phyloP scores from a whole-genome alignment of 768 basidiomycete species.

The Leucocoprinus leucothites region DNA sequence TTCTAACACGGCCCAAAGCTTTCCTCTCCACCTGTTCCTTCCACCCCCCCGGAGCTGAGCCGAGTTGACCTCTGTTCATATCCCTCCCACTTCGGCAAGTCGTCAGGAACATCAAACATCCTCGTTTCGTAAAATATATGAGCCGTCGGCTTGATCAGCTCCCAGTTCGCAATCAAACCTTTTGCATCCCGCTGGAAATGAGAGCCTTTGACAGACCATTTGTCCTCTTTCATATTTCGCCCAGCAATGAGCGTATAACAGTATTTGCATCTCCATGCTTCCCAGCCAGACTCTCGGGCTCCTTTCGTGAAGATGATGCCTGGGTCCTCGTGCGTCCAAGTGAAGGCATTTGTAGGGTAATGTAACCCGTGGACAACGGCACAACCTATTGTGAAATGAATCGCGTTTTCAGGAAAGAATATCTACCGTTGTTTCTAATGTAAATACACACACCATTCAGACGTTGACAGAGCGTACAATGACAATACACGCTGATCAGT shows the following conservation, averaged over 20 bases:
- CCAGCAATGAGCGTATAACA: constrained; percentile 56
- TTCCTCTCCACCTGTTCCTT: no score
- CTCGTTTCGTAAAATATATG: constrained; percentile 68
- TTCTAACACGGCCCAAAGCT: no score
- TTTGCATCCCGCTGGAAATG: constrained; percentile 50
- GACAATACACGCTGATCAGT: constrained; percentile 58
- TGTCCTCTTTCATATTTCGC: constrained; percentile 44
- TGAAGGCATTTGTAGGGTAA: constrained; percentile 45
- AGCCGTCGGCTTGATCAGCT: constrained; percentile 55
- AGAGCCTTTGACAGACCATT: constrained; percentile 56
- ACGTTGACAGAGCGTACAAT: constrained; percentile 65
- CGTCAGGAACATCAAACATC: constrained; percentile 54
- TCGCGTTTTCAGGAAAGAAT: no score
- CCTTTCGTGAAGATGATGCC: constrained; percentile 36
- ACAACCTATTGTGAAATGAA: constrained; percentile 39
- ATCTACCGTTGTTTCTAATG: no score
- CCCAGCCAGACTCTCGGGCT: constrained; percentile 34
- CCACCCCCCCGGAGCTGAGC: background rate
- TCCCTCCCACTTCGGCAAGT: constrained; percentile 62
- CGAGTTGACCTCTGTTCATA: constrained; percentile 47
- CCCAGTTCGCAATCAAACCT: constrained; percentile 44
- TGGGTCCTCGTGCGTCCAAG: constrained; percentile 47
- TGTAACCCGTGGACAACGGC: constrained; percentile 65
- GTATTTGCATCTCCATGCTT: constrained; percentile 58
- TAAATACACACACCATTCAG: constrained; percentile 44